These are phyloP conservation scores for Trapa bicornis DNA, from an alignment of 345 rosid species.

Conservation along the genomic window DNA sequence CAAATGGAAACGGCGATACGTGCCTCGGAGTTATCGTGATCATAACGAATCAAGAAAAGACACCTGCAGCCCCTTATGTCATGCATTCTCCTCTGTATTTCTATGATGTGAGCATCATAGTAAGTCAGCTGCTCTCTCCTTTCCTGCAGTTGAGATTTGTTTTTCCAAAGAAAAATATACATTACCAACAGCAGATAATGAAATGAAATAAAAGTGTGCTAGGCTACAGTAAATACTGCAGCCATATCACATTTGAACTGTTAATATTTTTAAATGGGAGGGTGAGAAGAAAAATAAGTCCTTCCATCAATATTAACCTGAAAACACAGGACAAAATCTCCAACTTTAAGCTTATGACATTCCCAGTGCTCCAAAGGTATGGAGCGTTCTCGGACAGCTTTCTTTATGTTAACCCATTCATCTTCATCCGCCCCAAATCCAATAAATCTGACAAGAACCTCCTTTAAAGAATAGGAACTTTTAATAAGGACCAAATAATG, in stretches of 20 bases:
- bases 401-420: conserved; percentile 51
- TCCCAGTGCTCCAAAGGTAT: conserved; percentile 49
- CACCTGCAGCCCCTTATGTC: conserved; percentile 75
- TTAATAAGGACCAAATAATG: conserved; percentile 14
- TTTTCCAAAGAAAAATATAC: not conserved
- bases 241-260: no score
- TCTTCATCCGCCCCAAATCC: conserved; percentile 71
- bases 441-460: conserved; percentile 56
- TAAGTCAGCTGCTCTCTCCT: conserved; percentile 50
- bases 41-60: conserved; percentile 34
- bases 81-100: conserved; percentile 43
- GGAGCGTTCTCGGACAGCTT: conserved; percentile 42
- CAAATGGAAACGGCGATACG: not conserved
- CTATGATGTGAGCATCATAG: conserved; percentile 43
- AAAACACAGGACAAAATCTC: conserved; percentile 54
- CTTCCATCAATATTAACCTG: conserved; percentile 28
- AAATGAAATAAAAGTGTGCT: not conserved
- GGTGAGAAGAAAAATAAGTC: not conserved
- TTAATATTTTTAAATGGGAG: not conserved
- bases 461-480: conserved; percentile 28
- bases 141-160: conserved; percentile 24
- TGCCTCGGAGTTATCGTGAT: conserved; percentile 45
- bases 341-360: conserved; percentile 39
- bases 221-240: no score
- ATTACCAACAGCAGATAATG: not conserved